Evolutionary conservation across 768 basidiomycete genomes (phyloP), one percentile per base, ranked within the genome.

Genomic region (Cantharellus anzutake): DNA sequence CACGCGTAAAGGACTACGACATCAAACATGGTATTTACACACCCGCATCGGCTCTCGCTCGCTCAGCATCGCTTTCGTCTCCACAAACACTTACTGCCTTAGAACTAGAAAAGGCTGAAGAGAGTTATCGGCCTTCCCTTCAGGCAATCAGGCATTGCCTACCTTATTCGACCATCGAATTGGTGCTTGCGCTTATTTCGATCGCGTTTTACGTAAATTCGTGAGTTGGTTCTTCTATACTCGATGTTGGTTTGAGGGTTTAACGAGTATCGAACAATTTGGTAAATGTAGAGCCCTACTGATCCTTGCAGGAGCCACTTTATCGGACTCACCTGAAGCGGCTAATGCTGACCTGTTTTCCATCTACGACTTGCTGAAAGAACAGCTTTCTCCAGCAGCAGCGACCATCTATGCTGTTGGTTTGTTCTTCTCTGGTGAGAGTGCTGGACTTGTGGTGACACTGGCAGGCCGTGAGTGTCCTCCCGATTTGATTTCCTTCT

Each of bases 401-500:
- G 73, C 71, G 0, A 69, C 71, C 40, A 66, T 76, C n/a, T 76
- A 74, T 59, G 75, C 75, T 3, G 62, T 76, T 51, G 74, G 72
- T 3, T 65, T 76, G 3, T 68, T 76, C 29, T 71, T 70, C 35
- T 68, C 71, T 1, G 75, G 74, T 4, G 73, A 75, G 62, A 68
- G 69, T 29, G 74, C 75, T 0, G 68, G 68, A 4, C 70, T 76
- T 59, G 74, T 74, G 0, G 73, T 70, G 4, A 75, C 74, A 0
- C 65, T 75, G 14, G 69, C 72, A 0, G 72, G 74, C 2, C 74
- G 56, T 57, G 42, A 37, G 56, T 57, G 5, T 42, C 56, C 41
- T 38, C 35, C 56, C 42, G 39, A 7, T 41, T 38, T 57, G 5
- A 5, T 42, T 14, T 57, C 38, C 56, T 57, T 57, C 37, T 35